These are phyloP conservation scores for Anthracocystis walkeri DNA, from an alignment of 1,284 basidiomycete genomes.

Conservation along the genomic window DNA sequence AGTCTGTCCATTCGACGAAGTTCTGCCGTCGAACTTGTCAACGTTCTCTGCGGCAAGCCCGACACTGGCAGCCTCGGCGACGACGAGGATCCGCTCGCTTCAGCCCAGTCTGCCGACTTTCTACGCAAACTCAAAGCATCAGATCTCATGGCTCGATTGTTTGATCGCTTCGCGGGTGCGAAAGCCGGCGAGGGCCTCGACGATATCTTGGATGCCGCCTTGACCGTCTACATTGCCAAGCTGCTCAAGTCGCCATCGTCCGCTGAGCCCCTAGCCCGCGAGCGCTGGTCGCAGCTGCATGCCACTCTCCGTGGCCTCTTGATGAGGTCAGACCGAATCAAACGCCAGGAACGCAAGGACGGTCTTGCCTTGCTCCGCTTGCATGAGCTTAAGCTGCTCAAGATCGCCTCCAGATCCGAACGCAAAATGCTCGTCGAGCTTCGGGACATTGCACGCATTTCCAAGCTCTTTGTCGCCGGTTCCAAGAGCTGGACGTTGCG, in stretches of 20 bases:
- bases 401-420: constrained; percentile 24
- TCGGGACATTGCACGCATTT: constrained; percentile 36
- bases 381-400: constrained; percentile 38
- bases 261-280: constrained; percentile 36
- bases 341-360: constrained; percentile 29
- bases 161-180: constrained; percentile 35
- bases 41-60: constrained; percentile 44
- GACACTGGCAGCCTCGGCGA: constrained; percentile 23
- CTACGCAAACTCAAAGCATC: constrained; percentile 52
- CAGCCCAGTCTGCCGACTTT: constrained; percentile 44
- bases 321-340: constrained; percentile 2
- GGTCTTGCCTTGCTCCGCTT: constrained; percentile 37
- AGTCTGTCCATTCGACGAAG: constrained; percentile 29
- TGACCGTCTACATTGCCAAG: constrained; percentile 42
- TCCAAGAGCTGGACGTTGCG: constrained; percentile 35
- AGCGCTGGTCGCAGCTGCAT: constrained; percentile 28
- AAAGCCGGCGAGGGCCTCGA: constrained; percentile 46
- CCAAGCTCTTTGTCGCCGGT: constrained; percentile 33
- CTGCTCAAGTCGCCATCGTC: constrained; percentile 23
- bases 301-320: constrained; percentile 23
- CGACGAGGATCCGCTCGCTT: constrained; percentile 28
- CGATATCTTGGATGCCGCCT: constrained; percentile 39
- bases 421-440: constrained; percentile 38
- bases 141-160: constrained; percentile 39
- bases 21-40: constrained; percentile 46